Evolutionary conservation across 1,284 basidiomycete genomes (phyloP).

Genomic region (Cutaneotrichosporon sp.): DNA sequence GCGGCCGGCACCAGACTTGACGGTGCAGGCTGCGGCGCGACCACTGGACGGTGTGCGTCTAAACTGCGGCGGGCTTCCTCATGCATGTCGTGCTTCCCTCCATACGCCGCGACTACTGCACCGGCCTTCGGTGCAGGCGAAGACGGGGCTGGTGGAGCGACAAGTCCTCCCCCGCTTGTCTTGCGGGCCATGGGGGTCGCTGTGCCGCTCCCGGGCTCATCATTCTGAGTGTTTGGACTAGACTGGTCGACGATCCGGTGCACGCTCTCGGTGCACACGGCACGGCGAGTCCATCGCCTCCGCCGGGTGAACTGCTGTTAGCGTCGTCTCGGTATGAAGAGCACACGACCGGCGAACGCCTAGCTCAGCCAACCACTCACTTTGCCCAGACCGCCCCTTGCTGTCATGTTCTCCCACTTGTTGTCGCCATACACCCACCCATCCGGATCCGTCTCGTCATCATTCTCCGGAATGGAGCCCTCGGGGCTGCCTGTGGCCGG

Average conservation of each 20-base stretch:
- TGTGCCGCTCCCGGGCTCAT: slow-evolving; percentile 1
- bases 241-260: slow-evolving; percentile 47
- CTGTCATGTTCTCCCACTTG: slow-evolving; percentile 80
- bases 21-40: slow-evolving; percentile 1
- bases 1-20: not conserved
- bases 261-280: slow-evolving; percentile 66
- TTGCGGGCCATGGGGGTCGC: slow-evolving; percentile 3
- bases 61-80: no score
- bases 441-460: slow-evolving; percentile 66
- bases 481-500: not conserved
- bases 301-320: slow-evolving; percentile 67
- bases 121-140: not conserved
- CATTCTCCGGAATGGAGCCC: slow-evolving; percentile 19
- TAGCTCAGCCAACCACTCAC: slow-evolving; percentile 41
- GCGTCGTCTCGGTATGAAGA: no score
- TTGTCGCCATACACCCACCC: slow-evolving; percentile 96
- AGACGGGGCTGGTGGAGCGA: not conserved
- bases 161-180: not conserved
- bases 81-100: not conserved
- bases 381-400: slow-evolving; percentile 79
- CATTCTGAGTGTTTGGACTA: slow-evolving; percentile 31
- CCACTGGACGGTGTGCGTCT: slow-evolving; percentile 9
- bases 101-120: not conserved
- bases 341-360: no score
- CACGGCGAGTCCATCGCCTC: slow-evolving; percentile 76